Conservation (phyloP, 2,329 filamentous ascomycete species). For the Arthrinium phaeospermum region DNA sequence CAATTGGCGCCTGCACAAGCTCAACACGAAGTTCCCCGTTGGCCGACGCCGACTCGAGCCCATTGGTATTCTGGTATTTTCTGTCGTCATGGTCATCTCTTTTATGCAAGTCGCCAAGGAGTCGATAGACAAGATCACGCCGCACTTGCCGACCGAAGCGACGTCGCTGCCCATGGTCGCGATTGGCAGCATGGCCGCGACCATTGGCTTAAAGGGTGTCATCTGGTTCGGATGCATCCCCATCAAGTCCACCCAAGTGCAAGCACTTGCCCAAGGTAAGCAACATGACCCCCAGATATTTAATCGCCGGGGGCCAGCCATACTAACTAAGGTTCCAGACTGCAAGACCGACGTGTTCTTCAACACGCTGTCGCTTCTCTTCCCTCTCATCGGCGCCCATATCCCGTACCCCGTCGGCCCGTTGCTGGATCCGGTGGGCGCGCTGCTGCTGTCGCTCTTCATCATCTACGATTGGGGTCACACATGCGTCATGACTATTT, state of each 20-base stretch:
- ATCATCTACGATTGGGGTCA: conserved; percentile 73
- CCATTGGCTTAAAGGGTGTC: conserved; percentile 63
- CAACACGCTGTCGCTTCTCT: conserved; percentile 67
- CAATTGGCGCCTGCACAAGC: conserved; percentile 56
- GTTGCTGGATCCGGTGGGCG: conserved; percentile 58
- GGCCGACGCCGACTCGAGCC: conserved; percentile 63
- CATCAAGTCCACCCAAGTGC: conserved; percentile 68
- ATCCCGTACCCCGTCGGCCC: conserved; percentile 55
- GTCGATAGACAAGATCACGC: conserved; percentile 58
- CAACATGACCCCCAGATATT: too few species aligned
- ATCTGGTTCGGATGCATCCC: conserved; percentile 64
- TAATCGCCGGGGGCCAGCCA: too few species aligned
- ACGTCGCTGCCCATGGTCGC: conserved; percentile 37
- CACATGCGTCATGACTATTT: conserved; percentile 65
- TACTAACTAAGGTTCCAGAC: conserved; percentile 41
- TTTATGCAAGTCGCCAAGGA: conserved; percentile 67
- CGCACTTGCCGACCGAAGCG: background rate
- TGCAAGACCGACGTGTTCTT: conserved; percentile 70
- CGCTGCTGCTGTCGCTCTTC: conserved; percentile 66
- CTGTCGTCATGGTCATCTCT: conserved; percentile 67
- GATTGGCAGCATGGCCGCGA: conserved; percentile 51
- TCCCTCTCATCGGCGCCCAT: conserved; percentile 65
- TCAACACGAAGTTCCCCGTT: conserved; percentile 63
- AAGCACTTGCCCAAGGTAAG: conserved; percentile 59
- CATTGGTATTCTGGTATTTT: conserved; percentile 67